phyloP scores from a whole-genome alignment of 208 protist species.

The Crithidia expoeki region DNA sequence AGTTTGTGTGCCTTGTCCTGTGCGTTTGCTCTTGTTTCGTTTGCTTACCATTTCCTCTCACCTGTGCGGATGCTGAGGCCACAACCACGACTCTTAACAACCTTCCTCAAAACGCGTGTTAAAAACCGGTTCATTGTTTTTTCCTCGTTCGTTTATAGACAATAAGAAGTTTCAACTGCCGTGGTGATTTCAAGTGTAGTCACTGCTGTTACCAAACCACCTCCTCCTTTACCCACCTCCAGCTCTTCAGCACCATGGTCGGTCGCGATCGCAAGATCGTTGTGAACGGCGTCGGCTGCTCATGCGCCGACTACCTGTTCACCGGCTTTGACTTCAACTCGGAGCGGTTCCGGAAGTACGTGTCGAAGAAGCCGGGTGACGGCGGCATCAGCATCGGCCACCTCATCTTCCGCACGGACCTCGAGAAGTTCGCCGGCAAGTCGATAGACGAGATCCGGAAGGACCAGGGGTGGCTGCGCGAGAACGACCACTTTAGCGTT shows the following conservation, averaged over 20 bases:
- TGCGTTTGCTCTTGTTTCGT: too few species aligned
- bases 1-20: too few species aligned
- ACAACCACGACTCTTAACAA: background rate
- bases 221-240: background rate
- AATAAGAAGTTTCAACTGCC: background rate
- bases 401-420: slow-evolving; percentile 30
- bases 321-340: slow-evolving; percentile 30
- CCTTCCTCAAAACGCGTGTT: too few species aligned
- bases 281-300: slow-evolving; percentile 30
- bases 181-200: background rate
- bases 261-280: slow-evolving; percentile 27
- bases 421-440: slow-evolving; percentile 36
- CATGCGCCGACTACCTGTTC: slow-evolving; percentile 40
- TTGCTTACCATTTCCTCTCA: too few species aligned
- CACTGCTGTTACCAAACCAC: background rate
- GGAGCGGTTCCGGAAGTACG: slow-evolving; percentile 28
- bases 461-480: slow-evolving; percentile 35
- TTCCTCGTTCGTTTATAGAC: background rate
- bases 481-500: slow-evolving; percentile 34
- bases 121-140: too few species aligned
- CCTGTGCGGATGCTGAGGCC: background rate
- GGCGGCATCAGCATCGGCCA: slow-evolving; percentile 40
- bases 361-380: slow-evolving; percentile 32
- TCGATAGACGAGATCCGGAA: slow-evolving; percentile 34
- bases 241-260: background rate